Percentiles rank a stretch among this genome's conserved stretches.
phyloP scores from a whole-genome alignment of 306 rosid species.

The Rosa persica region DNA sequence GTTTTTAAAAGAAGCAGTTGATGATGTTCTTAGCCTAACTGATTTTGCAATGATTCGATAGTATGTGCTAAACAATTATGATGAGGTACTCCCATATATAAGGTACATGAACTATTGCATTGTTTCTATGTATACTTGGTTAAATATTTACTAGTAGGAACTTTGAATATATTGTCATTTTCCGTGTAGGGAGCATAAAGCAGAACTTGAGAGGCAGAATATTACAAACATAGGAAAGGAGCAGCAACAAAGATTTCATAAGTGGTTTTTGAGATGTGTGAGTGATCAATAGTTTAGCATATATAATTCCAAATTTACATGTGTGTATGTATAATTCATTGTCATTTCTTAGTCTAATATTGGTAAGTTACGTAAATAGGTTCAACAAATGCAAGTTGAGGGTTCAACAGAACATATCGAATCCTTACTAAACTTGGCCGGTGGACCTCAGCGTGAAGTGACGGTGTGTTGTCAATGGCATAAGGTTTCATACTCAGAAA shows the following conservation, averaged over 20 bases:
- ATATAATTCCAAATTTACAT: background rate
- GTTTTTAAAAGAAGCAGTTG: background rate
- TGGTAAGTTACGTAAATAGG: background rate
- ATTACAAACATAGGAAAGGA: background rate
- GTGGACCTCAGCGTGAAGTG: background rate
- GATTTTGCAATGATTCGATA: background rate
- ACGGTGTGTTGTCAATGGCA: background rate
- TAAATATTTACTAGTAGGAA: too few relatives aligned
- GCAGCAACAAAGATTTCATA: background rate
- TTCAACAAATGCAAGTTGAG: background rate
- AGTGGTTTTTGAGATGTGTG: background rate
- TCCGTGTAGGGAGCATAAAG: background rate
- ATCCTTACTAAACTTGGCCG: background rate
- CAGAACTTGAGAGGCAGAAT: background rate
- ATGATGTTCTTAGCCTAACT: background rate
- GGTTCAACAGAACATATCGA: background rate
- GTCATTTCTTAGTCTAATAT: too few relatives aligned
- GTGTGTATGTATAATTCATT: too few relatives aligned
- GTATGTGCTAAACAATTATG: background rate
- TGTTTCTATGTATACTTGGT: background rate
- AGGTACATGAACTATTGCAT: background rate
- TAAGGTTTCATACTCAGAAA: background rate
- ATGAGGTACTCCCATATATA: background rate
- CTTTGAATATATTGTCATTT: background rate
- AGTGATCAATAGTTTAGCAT: too few relatives aligned